phyloP scores from a whole-genome alignment of 257 asterid species.

The Lithospermum erythrorhizon region DNA sequence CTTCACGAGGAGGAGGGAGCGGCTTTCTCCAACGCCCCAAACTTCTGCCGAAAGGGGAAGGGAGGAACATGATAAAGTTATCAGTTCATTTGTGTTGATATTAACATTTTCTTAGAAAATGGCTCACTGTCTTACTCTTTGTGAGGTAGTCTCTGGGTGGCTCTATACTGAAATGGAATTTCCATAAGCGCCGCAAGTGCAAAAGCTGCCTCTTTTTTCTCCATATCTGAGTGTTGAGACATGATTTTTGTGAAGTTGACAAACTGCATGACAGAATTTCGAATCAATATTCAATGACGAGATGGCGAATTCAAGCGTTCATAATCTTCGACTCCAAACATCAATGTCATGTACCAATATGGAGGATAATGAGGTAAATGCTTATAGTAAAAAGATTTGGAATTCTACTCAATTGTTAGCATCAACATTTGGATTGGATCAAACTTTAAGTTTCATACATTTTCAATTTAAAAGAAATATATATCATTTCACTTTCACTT shows the following conservation, averaged over 20 bases:
- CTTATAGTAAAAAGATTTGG: too few species aligned
- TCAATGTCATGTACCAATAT: too few species aligned
- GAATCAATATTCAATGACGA: background rate
- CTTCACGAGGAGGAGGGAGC: conserved; percentile 69
- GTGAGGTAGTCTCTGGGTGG: conserved; percentile 23
- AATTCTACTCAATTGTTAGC: too few species aligned
- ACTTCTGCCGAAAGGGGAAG: conserved; percentile 21
- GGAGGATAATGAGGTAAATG: too few species aligned
- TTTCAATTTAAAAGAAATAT: too few species aligned
- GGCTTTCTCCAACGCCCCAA: conserved; percentile 28
- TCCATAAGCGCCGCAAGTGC: conserved; percentile 95
- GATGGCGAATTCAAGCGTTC: background rate
- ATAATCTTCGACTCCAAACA: background rate
- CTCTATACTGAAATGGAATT: conserved; percentile 85
- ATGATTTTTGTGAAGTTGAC: conserved; percentile 85
- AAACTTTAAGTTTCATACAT: too few species aligned
- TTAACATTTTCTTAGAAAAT: background rate
- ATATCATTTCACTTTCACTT: background rate
- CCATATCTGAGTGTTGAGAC: conserved; percentile 42
- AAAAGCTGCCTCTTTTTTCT: conserved; percentile 77
- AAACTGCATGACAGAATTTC: conserved; percentile 29
- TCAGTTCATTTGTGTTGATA: background rate
- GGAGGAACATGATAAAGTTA: background rate
- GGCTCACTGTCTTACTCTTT: too few species aligned
- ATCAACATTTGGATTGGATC: too few species aligned